Evolutionary conservation across 192 early-diverging fungal species (phyloP).

Genomic region (Coemansia sp.): DNA sequence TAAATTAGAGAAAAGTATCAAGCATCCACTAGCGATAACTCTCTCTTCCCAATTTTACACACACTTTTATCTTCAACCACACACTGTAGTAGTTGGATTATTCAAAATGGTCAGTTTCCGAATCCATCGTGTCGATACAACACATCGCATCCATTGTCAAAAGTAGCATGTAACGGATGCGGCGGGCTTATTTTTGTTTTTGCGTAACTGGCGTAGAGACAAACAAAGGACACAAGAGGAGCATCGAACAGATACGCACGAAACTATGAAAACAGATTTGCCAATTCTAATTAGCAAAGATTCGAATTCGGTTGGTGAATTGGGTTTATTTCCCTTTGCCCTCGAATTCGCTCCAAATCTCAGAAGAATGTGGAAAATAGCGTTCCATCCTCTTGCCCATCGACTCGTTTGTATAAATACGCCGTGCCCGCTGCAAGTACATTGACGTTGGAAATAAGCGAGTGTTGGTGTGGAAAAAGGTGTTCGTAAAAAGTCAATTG

Average conservation of each 20-base stretch:
- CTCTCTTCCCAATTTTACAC: conserved; percentile 32
- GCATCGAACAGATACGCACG: background rate
- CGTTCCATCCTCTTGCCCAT: background rate
- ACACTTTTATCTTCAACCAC: conserved; percentile 8
- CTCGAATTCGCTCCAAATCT: background rate
- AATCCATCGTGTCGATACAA: conserved; percentile 24
- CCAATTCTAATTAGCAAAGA: background rate
- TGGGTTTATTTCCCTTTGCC: background rate
- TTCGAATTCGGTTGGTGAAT: background rate
- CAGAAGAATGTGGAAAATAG: too few relatives aligned
- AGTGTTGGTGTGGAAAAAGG: background rate
- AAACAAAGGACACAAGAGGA: background rate
- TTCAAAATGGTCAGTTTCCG: conserved; percentile 47
- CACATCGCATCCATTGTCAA: conserved; percentile 29
- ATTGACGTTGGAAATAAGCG: background rate
- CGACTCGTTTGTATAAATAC: background rate
- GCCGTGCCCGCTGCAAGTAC: background rate
- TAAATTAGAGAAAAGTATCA: background rate
- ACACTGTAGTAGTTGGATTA: conserved; percentile 25
- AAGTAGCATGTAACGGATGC: conserved; percentile 15
- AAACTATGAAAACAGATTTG: background rate
- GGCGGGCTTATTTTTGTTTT: background rate
- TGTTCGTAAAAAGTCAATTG: background rate
- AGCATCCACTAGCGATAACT: conserved; percentile 2
- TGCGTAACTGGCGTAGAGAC: conserved; percentile 5